These are phyloP conservation scores for Thecaphora thlaspeos DNA, from an alignment of 1,284 basidiomycete genomes.

Conservation along the genomic window DNA sequence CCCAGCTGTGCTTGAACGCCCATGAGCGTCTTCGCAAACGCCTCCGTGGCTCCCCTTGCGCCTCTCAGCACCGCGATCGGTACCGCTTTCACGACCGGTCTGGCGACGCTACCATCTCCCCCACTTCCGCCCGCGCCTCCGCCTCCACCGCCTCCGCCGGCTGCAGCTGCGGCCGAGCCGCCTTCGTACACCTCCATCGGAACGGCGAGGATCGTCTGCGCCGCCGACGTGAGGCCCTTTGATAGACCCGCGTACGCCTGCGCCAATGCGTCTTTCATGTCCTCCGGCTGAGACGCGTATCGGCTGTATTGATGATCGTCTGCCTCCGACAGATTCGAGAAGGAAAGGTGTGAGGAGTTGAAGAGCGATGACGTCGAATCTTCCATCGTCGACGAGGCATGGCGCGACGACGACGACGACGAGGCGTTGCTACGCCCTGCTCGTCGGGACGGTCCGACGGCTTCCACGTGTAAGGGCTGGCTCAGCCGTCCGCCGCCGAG, in stretches of 20 bases:
- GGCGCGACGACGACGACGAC: background rate
- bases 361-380: too few relatives aligned
- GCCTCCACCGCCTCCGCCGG: slow-evolving; percentile 68
- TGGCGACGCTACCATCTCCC: background rate
- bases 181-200: slow-evolving; percentile 98
- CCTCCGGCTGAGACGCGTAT: slow-evolving; percentile 84
- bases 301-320: slow-evolving; percentile 62
- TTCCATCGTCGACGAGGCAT: too few relatives aligned
- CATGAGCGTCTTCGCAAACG: slow-evolving; percentile 88
- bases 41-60: slow-evolving; percentile 94
- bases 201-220: slow-evolving; percentile 95
- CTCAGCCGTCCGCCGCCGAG: slow-evolving; percentile 65
- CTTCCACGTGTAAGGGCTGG: slow-evolving; percentile 65
- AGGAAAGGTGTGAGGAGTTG: background rate
- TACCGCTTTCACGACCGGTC: slow-evolving; percentile 86
- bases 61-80: slow-evolving; percentile 94
- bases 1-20: slow-evolving; percentile 75
- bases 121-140: slow-evolving; percentile 59
- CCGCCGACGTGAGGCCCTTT: slow-evolving; percentile 74
- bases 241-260: slow-evolving; percentile 79
- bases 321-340: too few relatives aligned
- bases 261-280: slow-evolving; percentile 82
- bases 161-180: slow-evolving; percentile 41
- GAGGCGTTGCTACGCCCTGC: background rate
- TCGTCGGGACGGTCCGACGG: slow-evolving; percentile 29